Conservation (phyloP, 768 basidiomycete species). For the Lentinula sp. region DNA sequence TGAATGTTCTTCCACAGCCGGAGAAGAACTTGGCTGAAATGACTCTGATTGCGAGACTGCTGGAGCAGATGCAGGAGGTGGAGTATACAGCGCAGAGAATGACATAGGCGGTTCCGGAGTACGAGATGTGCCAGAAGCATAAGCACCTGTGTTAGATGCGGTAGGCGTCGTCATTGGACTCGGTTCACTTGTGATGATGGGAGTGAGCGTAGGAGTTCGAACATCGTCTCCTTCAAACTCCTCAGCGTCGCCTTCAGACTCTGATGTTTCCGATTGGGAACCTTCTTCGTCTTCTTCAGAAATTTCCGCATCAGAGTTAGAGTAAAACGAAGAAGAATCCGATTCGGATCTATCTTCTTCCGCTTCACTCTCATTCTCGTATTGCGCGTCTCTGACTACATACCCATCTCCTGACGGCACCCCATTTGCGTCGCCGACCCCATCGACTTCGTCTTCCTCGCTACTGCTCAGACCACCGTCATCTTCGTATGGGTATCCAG, state of each 20-base stretch:
- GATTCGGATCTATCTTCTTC: background rate
- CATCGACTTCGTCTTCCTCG: background rate
- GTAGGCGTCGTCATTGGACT: conserved; percentile 19
- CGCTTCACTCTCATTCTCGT: conserved; percentile 16
- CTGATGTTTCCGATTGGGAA: background rate
- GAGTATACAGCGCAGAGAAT: conserved; percentile 14
- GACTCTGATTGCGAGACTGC: background rate
- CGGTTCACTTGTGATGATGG: background rate
- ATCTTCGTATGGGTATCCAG: conserved; percentile 53
- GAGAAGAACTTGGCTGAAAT: background rate
- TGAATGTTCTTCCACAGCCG: background rate
- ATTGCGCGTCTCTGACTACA: background rate
- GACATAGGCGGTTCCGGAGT: conserved; percentile 13
- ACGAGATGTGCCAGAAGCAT: conserved; percentile 10
- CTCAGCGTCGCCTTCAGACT: background rate
- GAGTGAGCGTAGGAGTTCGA: conserved; percentile 3
- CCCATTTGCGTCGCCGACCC: background rate
- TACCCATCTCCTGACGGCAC: background rate
- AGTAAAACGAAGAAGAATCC: conserved; percentile 11
- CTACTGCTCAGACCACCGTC: conserved; percentile 54
- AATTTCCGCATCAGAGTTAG: conserved; percentile 18
- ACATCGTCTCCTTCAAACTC: background rate
- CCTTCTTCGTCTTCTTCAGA: background rate
- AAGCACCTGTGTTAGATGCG: conserved; percentile 15
- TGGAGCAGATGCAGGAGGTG: background rate